Base-by-base conservation (phyloP, 306 rosid genomes). In the Cucurbita pepo region DNA sequence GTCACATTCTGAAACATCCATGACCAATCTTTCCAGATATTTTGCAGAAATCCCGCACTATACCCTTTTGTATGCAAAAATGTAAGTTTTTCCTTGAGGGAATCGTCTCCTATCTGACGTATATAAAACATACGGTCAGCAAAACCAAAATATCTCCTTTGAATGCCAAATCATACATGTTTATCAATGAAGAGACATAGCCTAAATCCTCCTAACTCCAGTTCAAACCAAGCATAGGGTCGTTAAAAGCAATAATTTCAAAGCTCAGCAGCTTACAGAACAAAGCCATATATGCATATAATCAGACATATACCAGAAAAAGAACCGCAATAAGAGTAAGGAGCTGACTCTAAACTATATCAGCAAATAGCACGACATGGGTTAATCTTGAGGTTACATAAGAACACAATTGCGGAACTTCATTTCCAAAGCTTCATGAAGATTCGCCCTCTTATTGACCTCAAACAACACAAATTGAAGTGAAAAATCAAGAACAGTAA, bases 31-130 rank as follows among this genome's bases (percentile, higher is more conserved):
- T 45, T 45, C 18, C 56, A 48, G 43, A 69, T 69, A 69, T 69
- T 69, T 69, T 14, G 13, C 44, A 45, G 51, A 19, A 19, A 48
- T 48, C 57, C 10, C 8, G 3, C 11, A 15, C 73, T 47, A 48
- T 48, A 69, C 25, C 41, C 56, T 45, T 22, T 41, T 16, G 30
- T 40, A 16, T 6, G 8, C 22, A 69, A 48, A 67, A 69, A 12
- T 43, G 15, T 13, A 44, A 48, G 43, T 22, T 69, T 48, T 69
- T 16, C 73, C 57, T 45, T 10, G 22, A 12, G 30, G 73, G 57
- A 45, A 69, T 48, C 56, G 25, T 69, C 73, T 47, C 73, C 44
- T 69, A 69, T 37, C 73, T 69, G 73, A 69, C 25, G 5, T 50
- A 69, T 14, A 45, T 12, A 67, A 25, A 47, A 19, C 22, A 45